Percentiles rank a stretch among this genome's conserved stretches.
phyloP scores from a whole-genome alignment of 75 land plant species.

The Selaginella tamariscina region DNA sequence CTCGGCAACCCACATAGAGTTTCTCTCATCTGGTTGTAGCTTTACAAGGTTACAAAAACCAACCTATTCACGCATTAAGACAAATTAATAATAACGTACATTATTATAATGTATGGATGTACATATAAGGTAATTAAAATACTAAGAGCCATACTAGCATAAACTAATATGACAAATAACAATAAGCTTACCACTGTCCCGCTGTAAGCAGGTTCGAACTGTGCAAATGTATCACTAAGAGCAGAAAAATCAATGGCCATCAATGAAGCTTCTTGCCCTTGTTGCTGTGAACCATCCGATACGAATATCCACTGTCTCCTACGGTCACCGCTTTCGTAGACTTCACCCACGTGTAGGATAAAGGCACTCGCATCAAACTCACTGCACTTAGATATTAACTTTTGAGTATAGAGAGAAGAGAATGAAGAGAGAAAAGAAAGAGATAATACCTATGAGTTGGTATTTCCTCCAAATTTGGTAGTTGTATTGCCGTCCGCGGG shows the following conservation, averaged over 20 bases:
- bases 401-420: background rate
- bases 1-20: constrained; percentile 66
- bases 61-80: constrained; percentile 28
- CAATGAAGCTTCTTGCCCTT: constrained; percentile 22
- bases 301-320: constrained; percentile 73
- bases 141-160: background rate
- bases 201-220: constrained; percentile 29
- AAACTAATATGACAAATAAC: background rate
- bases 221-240: constrained; percentile 29
- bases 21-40: constrained; percentile 40
- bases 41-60: constrained; percentile 59
- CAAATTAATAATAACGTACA: too few relatives aligned
- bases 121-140: too few relatives aligned
- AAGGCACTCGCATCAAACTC: constrained; percentile 66
- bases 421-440: too few relatives aligned
- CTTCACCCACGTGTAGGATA: constrained; percentile 56
- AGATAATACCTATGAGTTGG: constrained; percentile 55
- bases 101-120: too few relatives aligned
- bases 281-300: constrained; percentile 41
- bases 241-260: constrained; percentile 52
- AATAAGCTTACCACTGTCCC: constrained; percentile 46
- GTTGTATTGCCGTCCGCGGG: constrained; percentile 35
- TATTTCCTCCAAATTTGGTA: constrained; percentile 46
- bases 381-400: constrained; percentile 20
- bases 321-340: constrained; percentile 29